Percentiles rank a stretch among this genome's conserved stretches.
These are phyloP conservation scores for Rhodotorula paludigena DNA, from an alignment of 768 basidiomycete species.

Conservation along the genomic window DNA sequence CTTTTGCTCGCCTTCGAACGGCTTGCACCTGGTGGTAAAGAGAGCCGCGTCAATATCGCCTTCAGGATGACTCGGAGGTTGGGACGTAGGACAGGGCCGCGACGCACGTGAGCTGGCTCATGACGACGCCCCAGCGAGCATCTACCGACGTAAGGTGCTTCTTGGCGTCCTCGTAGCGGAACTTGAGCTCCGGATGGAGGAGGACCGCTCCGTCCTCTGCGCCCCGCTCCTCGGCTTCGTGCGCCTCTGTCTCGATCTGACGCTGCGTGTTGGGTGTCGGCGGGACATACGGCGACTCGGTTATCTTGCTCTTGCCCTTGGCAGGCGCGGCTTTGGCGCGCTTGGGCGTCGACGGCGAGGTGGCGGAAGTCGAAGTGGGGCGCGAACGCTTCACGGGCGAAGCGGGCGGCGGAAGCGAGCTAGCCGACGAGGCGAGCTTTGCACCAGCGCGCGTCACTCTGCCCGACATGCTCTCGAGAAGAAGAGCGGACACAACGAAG, in stretches of 20 bases:
- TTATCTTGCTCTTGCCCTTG: not conserved
- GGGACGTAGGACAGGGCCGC: not conserved
- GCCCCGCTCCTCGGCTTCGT: not conserved
- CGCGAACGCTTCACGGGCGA: conserved; percentile 15
- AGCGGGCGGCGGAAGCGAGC: not conserved
- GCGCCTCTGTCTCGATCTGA: not conserved
- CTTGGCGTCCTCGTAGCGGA: conserved; percentile 72
- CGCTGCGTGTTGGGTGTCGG: conserved; percentile 21
- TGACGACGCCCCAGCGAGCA: conserved; percentile 65
- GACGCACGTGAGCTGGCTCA: conserved; percentile 49
- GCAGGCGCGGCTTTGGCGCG: not conserved
- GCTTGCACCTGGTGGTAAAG: conserved; percentile 58
- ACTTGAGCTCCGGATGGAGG: conserved; percentile 67
- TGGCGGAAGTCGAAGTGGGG: not conserved
- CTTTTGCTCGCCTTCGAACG: conserved; percentile 59
- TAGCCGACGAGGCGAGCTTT: no score
- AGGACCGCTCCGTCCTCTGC: conserved; percentile 43
- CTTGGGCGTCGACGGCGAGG: conserved; percentile 14
- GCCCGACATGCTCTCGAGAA: not conserved
- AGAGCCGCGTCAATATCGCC: no score
- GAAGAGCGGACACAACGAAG: no score
- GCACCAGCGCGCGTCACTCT: conserved; percentile 2
- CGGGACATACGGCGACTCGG: conserved; percentile 21
- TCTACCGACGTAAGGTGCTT: conserved; percentile 64
- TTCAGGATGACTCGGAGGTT: not conserved